Percentiles rank a stretch among this genome's conserved stretches.
phyloP scores from a whole-genome alignment of 345 rosid genomes.

The Populus ilicifolia region DNA sequence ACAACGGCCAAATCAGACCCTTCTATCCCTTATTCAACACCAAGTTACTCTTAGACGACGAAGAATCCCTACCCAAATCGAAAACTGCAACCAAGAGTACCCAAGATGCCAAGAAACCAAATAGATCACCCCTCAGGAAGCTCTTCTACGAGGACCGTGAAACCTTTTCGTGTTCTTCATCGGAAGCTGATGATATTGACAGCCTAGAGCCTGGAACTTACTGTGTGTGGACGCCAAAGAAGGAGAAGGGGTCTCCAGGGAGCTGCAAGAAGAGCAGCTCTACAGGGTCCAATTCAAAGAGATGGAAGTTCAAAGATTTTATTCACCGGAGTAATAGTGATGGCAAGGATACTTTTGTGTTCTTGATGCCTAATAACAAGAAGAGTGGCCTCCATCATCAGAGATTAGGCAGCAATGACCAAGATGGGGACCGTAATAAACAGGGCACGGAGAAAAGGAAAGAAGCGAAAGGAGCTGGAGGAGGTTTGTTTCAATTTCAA shows the following conservation, averaged over 20 bases:
- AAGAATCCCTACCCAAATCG: not conserved
- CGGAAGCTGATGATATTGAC: conserved; percentile 55
- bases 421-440: not conserved
- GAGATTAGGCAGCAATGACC: not conserved
- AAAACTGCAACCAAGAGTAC: not conserved
- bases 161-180: conserved; percentile 42
- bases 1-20: conserved; percentile 52
- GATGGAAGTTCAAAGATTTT: conserved; percentile 64
- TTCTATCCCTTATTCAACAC: conserved; percentile 37
- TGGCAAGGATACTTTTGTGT: conserved; percentile 37
- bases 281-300: conserved; percentile 47
- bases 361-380: conserved; percentile 31
- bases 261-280: conserved; percentile 54
- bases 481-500: not conserved
- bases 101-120: conserved; percentile 9
- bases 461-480: not conserved
- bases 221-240: conserved; percentile 72
- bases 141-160: conserved; percentile 59
- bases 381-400: conserved; percentile 5
- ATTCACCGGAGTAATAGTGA: conserved; percentile 51
- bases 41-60: not conserved
- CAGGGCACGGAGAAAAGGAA: not conserved
- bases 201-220: conserved; percentile 46
- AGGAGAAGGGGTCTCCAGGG: conserved; percentile 15
- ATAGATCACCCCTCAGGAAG: conserved; percentile 42